Percentiles rank a stretch among this genome's conserved stretches.
phyloP scores from a whole-genome alignment of 2,329 filamentous ascomycete genomes.

The Trichophyton equinum region DNA sequence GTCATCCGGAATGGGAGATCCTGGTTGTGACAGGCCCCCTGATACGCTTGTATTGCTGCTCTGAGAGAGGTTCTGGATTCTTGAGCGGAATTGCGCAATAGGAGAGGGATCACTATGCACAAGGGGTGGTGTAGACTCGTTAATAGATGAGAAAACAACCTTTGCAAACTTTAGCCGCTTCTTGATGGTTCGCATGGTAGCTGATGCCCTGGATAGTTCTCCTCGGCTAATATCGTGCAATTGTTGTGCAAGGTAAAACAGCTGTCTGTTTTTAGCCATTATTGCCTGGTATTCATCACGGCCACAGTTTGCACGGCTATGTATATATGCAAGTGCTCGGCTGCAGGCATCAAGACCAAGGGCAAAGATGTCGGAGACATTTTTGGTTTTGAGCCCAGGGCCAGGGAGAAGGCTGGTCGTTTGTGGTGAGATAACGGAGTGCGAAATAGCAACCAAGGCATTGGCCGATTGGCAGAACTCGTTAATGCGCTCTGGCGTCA shows the following conservation, averaged over 20 bases:
- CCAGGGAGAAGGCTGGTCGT: conserved; percentile 5
- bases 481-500: conserved; percentile 8
- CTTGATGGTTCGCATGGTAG: conserved; percentile 8
- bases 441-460: conserved; percentile 6
- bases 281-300: conserved; percentile 7
- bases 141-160: conserved; percentile 4
- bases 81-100: conserved; percentile 4
- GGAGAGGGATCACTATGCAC: conserved; percentile 1
- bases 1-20: conserved; percentile 6
- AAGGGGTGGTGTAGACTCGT: conserved; percentile 4
- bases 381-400: conserved; percentile 6
- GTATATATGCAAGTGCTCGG: conserved; percentile 8
- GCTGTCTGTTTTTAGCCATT: background rate
- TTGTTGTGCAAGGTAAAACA: conserved; percentile 4
- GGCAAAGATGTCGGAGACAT: conserved; percentile 3
- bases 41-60: conserved; percentile 9
- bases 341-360: conserved; percentile 8
- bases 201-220: conserved; percentile 4
- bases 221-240: conserved; percentile 9
- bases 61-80: conserved; percentile 6
- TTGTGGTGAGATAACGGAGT: conserved; percentile 5
- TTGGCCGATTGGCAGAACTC: conserved; percentile 8
- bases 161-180: conserved; percentile 8
- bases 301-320: conserved; percentile 3
- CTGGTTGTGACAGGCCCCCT: conserved; percentile 4